Evolutionary conservation across 169 alveolate genomes (phyloP).

Genomic region (Perkinsus chesapeaki): DNA sequence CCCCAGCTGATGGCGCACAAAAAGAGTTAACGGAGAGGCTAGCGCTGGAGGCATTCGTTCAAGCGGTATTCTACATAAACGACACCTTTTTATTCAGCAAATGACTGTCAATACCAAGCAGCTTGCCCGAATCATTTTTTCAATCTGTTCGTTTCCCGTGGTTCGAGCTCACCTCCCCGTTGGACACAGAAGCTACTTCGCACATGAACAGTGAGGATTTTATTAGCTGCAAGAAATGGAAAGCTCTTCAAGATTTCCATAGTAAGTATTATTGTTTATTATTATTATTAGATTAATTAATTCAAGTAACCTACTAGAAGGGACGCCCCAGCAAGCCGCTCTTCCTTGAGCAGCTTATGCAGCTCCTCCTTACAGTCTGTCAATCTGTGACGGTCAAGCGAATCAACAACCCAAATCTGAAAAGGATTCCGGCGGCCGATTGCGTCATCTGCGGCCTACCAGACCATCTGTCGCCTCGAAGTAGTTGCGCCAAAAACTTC

Average conservation of each 20-base stretch:
- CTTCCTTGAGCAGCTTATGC: constrained; percentile 80
- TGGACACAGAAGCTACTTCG: not conserved
- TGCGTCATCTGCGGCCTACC: constrained; percentile 83
- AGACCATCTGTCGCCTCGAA: constrained; percentile 98
- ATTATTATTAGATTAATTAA: too few species aligned
- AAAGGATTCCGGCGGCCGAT: not conserved
- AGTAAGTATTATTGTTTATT: too few species aligned
- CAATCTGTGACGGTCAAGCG: constrained; percentile 90
- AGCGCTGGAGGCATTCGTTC: too few species aligned
- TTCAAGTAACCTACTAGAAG: constrained; percentile 29
- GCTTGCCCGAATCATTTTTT: too few species aligned
- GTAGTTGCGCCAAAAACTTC: constrained; percentile 98
- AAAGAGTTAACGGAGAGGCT: too few species aligned
- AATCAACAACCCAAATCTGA: constrained; percentile 53
- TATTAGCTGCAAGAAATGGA: not conserved
- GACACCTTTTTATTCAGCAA: too few species aligned
- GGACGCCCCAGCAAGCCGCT: constrained; percentile 58
- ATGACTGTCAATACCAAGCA: too few species aligned
- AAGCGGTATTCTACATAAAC: too few species aligned
- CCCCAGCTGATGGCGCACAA: too few species aligned
- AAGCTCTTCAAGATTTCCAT: not conserved
- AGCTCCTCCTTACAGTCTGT: constrained; percentile 91
- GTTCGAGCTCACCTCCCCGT: too few species aligned
- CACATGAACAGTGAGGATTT: not conserved
- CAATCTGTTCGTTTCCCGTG: too few species aligned